These are phyloP conservation scores for Russula sp. DNA, from an alignment of 768 basidiomycete genomes.

Conservation along the genomic window DNA sequence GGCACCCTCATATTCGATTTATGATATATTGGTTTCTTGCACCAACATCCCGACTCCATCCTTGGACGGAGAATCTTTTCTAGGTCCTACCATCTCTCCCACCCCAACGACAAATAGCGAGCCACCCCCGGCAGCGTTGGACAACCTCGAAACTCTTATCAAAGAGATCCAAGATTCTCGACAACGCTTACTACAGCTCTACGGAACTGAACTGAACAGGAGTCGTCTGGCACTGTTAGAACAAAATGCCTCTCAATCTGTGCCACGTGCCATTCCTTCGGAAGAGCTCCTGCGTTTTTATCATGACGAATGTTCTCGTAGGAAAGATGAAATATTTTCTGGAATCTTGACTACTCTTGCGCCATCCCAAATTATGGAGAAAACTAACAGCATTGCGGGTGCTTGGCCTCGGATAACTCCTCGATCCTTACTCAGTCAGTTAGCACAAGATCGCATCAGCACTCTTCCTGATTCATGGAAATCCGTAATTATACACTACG, in stretches of 20 bases:
- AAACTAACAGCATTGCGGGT: not conserved
- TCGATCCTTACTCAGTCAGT: slow-evolving; percentile 10
- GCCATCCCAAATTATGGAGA: not conserved
- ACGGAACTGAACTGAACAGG: not conserved
- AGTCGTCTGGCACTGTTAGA: not conserved
- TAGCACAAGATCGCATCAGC: slow-evolving; percentile 22
- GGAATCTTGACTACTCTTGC: not conserved
- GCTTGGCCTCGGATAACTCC: slow-evolving; percentile 12
- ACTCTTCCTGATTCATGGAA: slow-evolving; percentile 1
- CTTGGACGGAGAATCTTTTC: too few species aligned
- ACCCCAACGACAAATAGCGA: not conserved
- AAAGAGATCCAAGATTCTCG: not conserved
- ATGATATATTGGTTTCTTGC: not conserved
- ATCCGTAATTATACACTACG: not conserved
- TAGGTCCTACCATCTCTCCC: not conserved
- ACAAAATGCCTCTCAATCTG: not conserved
- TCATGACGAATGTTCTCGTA: not conserved
- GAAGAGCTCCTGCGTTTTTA: not conserved
- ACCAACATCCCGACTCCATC: not conserved
- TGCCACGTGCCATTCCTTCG: not conserved
- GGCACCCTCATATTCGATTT: not conserved
- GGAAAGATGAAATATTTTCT: not conserved
- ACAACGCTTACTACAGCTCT: not conserved
- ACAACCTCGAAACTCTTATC: not conserved
- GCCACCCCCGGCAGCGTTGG: too few species aligned